Conservation (phyloP, 768 basidiomycete species). For the Panus rudis region DNA sequence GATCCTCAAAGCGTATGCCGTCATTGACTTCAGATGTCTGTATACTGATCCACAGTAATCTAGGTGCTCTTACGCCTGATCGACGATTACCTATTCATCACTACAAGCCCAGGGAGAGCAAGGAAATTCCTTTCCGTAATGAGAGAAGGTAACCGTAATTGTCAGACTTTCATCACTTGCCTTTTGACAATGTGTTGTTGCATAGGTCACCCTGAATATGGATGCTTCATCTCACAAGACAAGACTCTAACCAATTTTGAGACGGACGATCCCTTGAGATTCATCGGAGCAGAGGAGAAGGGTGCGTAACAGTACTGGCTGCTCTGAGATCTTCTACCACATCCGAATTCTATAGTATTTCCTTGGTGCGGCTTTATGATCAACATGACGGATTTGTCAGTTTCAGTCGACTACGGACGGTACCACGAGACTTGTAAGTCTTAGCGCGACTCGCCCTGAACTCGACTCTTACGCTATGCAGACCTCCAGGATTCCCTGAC, state of each 20-base stretch:
- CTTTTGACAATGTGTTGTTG: neutral
- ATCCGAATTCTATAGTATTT: conserved; percentile 60
- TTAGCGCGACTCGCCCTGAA: neutral
- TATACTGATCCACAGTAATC: neutral
- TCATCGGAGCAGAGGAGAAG: conserved; percentile 39
- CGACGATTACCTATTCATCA: conserved; percentile 93
- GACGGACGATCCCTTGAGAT: conserved; percentile 43
- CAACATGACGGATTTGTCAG: conserved; percentile 65
- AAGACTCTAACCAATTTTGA: conserved; percentile 91
- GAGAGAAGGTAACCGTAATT: conserved; percentile 49
- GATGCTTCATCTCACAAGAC: conserved; percentile 81
- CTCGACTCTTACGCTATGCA: conserved; percentile 24
- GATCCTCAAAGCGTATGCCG: conserved; percentile 55
- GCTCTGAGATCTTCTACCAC: neutral
- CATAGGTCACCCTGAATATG: conserved; percentile 87
- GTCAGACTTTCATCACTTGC: neutral
- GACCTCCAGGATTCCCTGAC: conserved; percentile 65
- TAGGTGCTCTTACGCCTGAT: conserved; percentile 81
- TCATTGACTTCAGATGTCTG: neutral
- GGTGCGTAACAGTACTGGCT: conserved; percentile 22
- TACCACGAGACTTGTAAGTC: conserved; percentile 53
- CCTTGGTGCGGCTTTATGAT: conserved; percentile 92
- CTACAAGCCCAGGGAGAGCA: conserved; percentile 57
- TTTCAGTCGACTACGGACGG: conserved; percentile 73
- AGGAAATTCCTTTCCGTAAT: conserved; percentile 66